Conservation (phyloP, 352 stramenopile species). For the Phytophthora rubi region DNA sequence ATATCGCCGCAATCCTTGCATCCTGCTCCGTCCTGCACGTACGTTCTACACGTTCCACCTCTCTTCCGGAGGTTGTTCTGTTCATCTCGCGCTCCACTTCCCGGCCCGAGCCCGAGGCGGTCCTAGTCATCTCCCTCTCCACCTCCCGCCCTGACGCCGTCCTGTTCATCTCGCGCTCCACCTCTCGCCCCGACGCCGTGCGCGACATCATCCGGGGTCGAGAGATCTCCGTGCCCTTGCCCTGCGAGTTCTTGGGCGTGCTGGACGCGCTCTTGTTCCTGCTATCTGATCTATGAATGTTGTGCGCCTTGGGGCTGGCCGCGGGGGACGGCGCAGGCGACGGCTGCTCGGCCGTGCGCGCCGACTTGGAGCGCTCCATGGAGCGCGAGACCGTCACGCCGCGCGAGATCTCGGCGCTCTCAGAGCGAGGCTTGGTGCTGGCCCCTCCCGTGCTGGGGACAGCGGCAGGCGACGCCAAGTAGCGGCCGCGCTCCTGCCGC, state of each 20-base stretch:
- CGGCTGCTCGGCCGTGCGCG: conserved; percentile 43
- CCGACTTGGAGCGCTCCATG: conserved; percentile 65
- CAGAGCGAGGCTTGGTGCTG: conserved; percentile 25
- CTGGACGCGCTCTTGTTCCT: conserved; percentile 43
- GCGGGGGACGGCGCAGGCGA: conserved; percentile 46
- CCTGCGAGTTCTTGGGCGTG: conserved; percentile 44
- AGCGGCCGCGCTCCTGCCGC: conserved; percentile 77
- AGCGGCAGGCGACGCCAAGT: conserved; percentile 75
- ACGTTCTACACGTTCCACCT: conserved; percentile 49
- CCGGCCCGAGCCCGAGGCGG: conserved; percentile 42
- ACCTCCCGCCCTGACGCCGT: conserved; percentile 45
- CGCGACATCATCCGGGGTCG: conserved; percentile 77
- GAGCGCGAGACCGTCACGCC: conserved; percentile 64
- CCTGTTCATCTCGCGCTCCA: conserved; percentile 38
- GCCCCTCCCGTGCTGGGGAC: conserved; percentile 51
- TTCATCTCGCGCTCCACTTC: conserved; percentile 46
- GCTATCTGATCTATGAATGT: conserved; percentile 77
- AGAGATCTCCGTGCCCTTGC: conserved; percentile 80
- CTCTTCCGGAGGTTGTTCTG: conserved; percentile 34
- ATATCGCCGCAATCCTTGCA: neutral
- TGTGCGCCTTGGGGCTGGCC: conserved; percentile 42
- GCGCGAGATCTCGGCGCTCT: conserved; percentile 53
- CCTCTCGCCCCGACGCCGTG: conserved; percentile 50
- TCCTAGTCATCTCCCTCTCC: conserved; percentile 60
- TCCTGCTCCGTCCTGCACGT: conserved; percentile 2